phyloP scores from a whole-genome alignment of 1,284 basidiomycete species.

The Cutaneotrichosporon sp. region DNA sequence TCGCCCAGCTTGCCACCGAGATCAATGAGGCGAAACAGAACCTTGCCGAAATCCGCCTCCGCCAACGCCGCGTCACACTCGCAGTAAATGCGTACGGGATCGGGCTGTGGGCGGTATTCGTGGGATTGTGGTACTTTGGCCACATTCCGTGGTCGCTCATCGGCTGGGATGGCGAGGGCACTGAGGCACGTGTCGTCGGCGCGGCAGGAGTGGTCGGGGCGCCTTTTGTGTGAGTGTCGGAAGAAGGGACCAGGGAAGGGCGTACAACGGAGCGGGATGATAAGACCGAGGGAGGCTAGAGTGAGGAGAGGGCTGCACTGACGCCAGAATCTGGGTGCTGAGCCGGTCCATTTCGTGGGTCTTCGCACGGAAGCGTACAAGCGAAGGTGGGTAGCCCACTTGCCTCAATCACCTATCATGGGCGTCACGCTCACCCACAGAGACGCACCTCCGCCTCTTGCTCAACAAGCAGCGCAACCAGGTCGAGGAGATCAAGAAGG shows the following conservation, averaged over 20 bases:
- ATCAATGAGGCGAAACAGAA: constrained; percentile 59
- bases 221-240: constrained; percentile 68
- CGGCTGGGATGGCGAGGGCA: constrained; percentile 28
- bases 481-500: constrained; percentile 95
- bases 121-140: constrained; percentile 72
- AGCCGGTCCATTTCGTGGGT: constrained; percentile 78
- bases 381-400: constrained; percentile 63
- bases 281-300: background rate
- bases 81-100: constrained; percentile 78
- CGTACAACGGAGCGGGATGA: background rate
- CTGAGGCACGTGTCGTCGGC: constrained; percentile 54
- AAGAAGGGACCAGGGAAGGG: background rate
- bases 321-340: constrained; percentile 68
- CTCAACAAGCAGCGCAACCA: constrained; percentile 76
- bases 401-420: background rate
- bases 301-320: background rate
- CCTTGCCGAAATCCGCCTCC: constrained; percentile 79
- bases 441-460: constrained; percentile 70
- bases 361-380: constrained; percentile 76
- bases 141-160: constrained; percentile 55
- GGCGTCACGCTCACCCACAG: constrained; percentile 49
- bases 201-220: constrained; percentile 60
- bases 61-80: constrained; percentile 75
- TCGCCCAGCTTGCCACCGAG: constrained; percentile 50
- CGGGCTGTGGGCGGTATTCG: constrained; percentile 72